Percentiles rank a stretch among this genome's conserved stretches.
These are phyloP conservation scores for Phytophthora citricola DNA, from an alignment of 352 stramenopile genomes.

Conservation along the genomic window DNA sequence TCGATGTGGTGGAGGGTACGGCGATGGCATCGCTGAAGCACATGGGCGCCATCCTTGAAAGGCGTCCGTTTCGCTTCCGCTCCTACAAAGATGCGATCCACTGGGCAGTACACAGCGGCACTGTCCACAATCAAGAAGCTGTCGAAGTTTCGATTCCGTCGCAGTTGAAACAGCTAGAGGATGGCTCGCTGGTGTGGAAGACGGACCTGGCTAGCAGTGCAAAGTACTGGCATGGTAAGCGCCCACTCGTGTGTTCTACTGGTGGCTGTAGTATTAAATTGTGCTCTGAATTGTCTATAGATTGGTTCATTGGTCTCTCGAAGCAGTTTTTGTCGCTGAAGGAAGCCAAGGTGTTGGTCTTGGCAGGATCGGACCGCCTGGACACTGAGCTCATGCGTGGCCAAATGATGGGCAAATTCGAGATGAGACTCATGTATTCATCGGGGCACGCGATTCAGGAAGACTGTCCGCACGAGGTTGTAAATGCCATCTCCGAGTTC, in stretches of 20 bases:
- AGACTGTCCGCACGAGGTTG: constrained; percentile 81
- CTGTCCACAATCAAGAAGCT: constrained; percentile 77
- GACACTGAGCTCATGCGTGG: constrained; percentile 89
- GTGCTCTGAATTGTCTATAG: constrained; percentile 34
- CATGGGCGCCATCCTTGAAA: constrained; percentile 84
- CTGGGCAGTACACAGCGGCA: constrained; percentile 82
- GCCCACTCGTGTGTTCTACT: background rate
- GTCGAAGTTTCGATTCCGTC: constrained; percentile 84
- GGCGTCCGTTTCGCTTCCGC: constrained; percentile 69
- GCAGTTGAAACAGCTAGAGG: constrained; percentile 57
- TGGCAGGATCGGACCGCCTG: constrained; percentile 85
- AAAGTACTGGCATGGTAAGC: constrained; percentile 77
- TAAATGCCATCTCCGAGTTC: constrained; percentile 73
- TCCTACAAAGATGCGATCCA: constrained; percentile 78
- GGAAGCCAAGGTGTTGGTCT: constrained; percentile 82
- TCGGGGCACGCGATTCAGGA: constrained; percentile 91
- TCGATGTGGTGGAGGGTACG: constrained; percentile 91
- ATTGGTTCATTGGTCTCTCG: constrained; percentile 87
- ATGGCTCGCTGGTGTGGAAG: constrained; percentile 73
- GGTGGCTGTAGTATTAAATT: background rate
- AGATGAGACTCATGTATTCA: constrained; percentile 87
- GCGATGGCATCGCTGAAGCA: constrained; percentile 85
- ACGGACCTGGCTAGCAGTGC: constrained; percentile 80
- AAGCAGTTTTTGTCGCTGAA: constrained; percentile 85
- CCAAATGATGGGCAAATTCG: constrained; percentile 93